Base-by-base conservation (phyloP, 2,329 filamentous ascomycete species). In the Diaporthe helianthi region DNA sequence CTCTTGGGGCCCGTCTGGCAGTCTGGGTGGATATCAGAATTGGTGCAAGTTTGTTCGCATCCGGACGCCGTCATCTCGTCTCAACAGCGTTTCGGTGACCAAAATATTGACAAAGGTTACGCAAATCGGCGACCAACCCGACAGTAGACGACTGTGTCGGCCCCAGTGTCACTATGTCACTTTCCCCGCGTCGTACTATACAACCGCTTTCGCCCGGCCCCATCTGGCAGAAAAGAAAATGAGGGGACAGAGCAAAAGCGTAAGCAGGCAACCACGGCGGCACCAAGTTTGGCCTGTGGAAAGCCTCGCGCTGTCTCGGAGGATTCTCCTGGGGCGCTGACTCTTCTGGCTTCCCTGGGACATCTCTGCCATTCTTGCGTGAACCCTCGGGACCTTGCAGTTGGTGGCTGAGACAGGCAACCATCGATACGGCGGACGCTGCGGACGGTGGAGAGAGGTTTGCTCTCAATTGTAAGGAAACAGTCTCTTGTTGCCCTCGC, bases 51-150 rank as follows among this genome's bases (percentile, higher is more conserved):
- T 46, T 17, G 10, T 49, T 53, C 6, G 24, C 22, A 38, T 47
- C 44, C 41, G 58, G 47, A 36, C 41, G 17, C 41, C 44, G n/a
- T 58, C 29, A 36, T 41, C 33, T 46, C 52, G 44, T 67, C 44
- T 67, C 54, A 55, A 67, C 19, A 24, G 52, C 31, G 33, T 10
- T 31, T 67, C 65, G 65, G 65, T 31, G 65, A 67, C 65, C 65
- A 26, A 38, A 31, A 22, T 51, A 7, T 29, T 31, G 29, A 36
- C 5, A 47, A 15, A 58, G 22, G 65, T 67, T 29, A 51, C 65
- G 54, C 65, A 67, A 47, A 38, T 67, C 65, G 65, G 65, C 65
- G 65, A 67, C 41, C 52, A 67, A 8, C 52, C 64, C 49, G 47
- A 47, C 52, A n/a, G 22, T n/a, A 41, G 53, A 67, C 26, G 31